Base-by-base conservation (phyloP, 352 stramenopile species). In the Globisporangium spinosum region DNA sequence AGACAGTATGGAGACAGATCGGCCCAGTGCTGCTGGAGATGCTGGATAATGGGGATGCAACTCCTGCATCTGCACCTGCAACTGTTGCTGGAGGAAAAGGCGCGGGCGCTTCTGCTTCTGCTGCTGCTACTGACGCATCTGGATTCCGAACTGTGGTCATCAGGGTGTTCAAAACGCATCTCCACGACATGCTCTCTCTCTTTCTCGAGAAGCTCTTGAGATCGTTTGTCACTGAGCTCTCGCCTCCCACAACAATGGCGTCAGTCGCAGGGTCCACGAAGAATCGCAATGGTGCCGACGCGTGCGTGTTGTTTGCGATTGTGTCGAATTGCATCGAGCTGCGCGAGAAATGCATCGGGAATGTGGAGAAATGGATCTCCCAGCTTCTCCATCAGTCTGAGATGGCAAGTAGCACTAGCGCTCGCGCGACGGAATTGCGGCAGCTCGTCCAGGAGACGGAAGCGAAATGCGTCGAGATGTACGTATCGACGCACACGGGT, bases 271-370 rank as follows among this genome's bases (percentile, higher is more conserved):
- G 67, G 0, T 74, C 67, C 15, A 56, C 51, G 2, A 74, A 69
- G 3, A 69, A 73, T 25, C 69, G 59, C 2, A 71, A 69, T 47
- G 82, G 76, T 1, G 77, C 76, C 23, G 73, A 73, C 17, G 81
- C 86, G 0, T 89, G 78, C 35, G 80, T 90, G 29, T 69, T 91
- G 51, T 86, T 93, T 27, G 77, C 79, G 20, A 78, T 93, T 58
- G 80, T 91, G 10, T 81, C 83, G 43, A 91, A 90, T 60, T 91
- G 85, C 64, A 79, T 91, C 32, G 76, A 91, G 59, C 59, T 93
- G n/a, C 79, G 85, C 3, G 80, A 89, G 32, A 81, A 79, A 35
- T 80, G 77, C 51, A 61, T 91, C 8, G 57, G 66, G 10, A 77
- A 65, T 6, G 73, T 89, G 20, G 77, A 79, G 34, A 68, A 66